Conservation (phyloP, 2,329 filamentous ascomycete species). For the Hirsutella minnesotensis region DNA sequence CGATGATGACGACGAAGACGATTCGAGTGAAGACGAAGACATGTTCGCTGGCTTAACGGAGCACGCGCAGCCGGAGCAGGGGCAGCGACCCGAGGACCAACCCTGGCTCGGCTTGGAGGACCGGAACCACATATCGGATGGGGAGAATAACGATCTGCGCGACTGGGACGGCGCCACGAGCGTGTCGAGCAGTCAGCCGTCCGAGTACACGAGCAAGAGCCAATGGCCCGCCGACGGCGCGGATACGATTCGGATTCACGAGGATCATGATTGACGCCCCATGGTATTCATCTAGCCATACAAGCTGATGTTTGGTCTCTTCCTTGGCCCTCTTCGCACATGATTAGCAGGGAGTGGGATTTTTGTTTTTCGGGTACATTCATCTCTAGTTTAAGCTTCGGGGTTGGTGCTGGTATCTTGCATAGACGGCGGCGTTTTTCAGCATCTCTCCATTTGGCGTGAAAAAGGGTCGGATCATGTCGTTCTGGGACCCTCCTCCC, state of each 20-base stretch:
- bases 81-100: conserved; percentile 38
- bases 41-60: conserved; percentile 11
- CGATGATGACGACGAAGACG: conserved; percentile 10
- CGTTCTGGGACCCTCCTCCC: no score
- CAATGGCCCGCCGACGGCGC: conserved; percentile 23
- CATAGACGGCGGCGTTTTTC: no score
- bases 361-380: no score
- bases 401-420: no score
- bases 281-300: no score
- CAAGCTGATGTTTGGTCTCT: no score
- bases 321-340: no score
- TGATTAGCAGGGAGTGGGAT: no score
- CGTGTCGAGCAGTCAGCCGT: conserved; percentile 38
- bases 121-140: conserved; percentile 30
- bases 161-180: conserved; percentile 17
- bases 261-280: conserved; percentile 17
- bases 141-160: conserved; percentile 38
- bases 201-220: conserved; percentile 43
- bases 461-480: no score
- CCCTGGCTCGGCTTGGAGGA: conserved; percentile 46
- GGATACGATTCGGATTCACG: conserved; percentile 27
- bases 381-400: no score
- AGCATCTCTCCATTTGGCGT: no score
- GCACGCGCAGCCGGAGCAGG: conserved; percentile 14
- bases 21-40: conserved; percentile 14